Base-by-base conservation (phyloP, 176 grass and related monocot species). In the Oryza brachyantha region DNA sequence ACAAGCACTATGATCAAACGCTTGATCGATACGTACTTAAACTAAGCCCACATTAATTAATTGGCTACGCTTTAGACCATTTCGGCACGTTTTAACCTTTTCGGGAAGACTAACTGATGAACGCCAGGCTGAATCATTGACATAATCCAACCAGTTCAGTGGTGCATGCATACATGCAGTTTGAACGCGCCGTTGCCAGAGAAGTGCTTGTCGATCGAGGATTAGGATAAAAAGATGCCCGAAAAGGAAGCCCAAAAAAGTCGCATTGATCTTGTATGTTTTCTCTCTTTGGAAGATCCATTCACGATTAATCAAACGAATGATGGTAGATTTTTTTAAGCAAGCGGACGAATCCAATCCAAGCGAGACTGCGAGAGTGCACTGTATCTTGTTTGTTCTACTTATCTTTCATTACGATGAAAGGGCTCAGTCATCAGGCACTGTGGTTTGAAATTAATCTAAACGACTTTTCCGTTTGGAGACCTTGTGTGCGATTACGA, bases 121-220 rank as follows among this genome's bases (percentile, higher is more conserved):
- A 55, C 2, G 19, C 24, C 34, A 66, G 21, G 59, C 3, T 48
- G 22, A 22, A 36, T 37, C n/a, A 35, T 29, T 17, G 24, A 62
- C 29, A 50, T 38, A 67, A 72, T 57, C 16, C 50, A 40, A 38
- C 59, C 29, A 29, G 35, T 50, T 71, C 31, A 61, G 58, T 74
- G 68, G 48, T 50, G 63, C 19, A n/a, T n/a, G 48, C 48, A 32
- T 4, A 32, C 31, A 29, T n/a, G 50, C 3, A 57, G 52, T 62
- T 79, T 79, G 80, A 79, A 88, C 68, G 24, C 48, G 61, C 74
- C 55, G 61, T 10, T 79, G 27, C 38, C 34, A 36, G 59, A 50
- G 57, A 42, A 72, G 35, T 58, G 66, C 75, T 79, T 5, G 59
- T 79, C 2, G 59, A 45, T 58, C 68, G 34, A 45, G 8, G 2